Percentiles rank a stretch among this genome's conserved stretches.
Conservation (phyloP, 78 protist species). For the Acrasis kona region DNA sequence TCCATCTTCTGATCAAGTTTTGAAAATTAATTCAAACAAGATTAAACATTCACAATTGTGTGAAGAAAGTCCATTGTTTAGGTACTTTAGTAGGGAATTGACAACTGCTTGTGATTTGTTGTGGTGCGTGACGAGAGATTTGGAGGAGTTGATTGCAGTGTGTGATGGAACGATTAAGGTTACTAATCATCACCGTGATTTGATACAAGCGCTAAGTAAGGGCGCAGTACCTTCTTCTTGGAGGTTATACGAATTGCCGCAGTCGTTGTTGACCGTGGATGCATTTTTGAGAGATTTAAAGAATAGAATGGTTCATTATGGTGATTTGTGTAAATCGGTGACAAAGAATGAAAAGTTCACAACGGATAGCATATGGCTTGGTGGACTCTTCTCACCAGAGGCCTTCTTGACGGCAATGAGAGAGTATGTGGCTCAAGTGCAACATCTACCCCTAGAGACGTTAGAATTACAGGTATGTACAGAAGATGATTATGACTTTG, state of each 20-base stretch:
- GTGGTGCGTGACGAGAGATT: slow-evolving; percentile 45
- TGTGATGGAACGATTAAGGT: slow-evolving; percentile 45
- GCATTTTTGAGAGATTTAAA: slow-evolving; percentile 23
- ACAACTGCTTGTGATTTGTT: slow-evolving; percentile 45
- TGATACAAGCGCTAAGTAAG: slow-evolving; percentile 25
- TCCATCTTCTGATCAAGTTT: slow-evolving; percentile 2
- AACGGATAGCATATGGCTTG: slow-evolving; percentile 56
- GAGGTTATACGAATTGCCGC: slow-evolving; percentile 61
- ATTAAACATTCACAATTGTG: not conserved
- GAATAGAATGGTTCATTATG: slow-evolving; percentile 60
- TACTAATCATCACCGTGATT: slow-evolving; percentile 51
- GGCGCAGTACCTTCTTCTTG: slow-evolving; percentile 64
- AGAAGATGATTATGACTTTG: no score
- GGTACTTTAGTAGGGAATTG: slow-evolving; percentile 65
- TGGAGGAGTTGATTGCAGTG: slow-evolving; percentile 17
- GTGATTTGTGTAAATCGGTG: not conserved
- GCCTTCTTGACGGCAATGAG: slow-evolving; percentile 90
- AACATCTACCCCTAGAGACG: slow-evolving; percentile 69
- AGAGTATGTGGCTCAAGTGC: slow-evolving; percentile 73
- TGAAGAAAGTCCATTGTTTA: slow-evolving; percentile 54
- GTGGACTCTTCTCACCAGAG: slow-evolving; percentile 80
- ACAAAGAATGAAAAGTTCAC: not conserved
- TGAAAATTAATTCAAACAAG: not conserved
- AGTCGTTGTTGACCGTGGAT: no score
- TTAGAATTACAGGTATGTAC: no score